A percentile compares a stretch with the other conserved stretches of the same genome.
phyloP scores from a whole-genome alignment of 2,329 filamentous ascomycete genomes.

The Catunica adiposa region DNA sequence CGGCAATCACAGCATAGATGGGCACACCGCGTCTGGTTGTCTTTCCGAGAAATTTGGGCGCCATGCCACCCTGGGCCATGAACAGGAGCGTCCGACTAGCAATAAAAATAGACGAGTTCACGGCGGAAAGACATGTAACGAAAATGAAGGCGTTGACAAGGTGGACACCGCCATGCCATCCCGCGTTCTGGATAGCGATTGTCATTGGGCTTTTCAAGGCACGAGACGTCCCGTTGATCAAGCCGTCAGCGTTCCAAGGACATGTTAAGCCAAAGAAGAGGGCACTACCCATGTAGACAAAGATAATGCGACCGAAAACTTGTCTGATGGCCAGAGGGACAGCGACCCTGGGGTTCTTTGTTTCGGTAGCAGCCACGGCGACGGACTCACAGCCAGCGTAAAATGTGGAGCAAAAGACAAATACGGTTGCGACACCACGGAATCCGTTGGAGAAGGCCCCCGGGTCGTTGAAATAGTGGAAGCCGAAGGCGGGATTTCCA shows the following conservation, averaged over 20 bases:
- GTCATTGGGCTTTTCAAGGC: slow-evolving; percentile 59
- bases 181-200: slow-evolving; percentile 55
- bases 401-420: slow-evolving; percentile 53
- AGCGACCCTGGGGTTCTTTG: slow-evolving; percentile 38
- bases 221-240: slow-evolving; percentile 44
- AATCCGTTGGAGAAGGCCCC: slow-evolving; percentile 57
- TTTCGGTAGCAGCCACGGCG: slow-evolving; percentile 46
- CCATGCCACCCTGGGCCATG: slow-evolving; percentile 59
- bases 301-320: slow-evolving; percentile 44
- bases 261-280: slow-evolving; percentile 63
- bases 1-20: slow-evolving; percentile 45
- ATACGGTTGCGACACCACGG: slow-evolving; percentile 46
- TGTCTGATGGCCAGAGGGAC: slow-evolving; percentile 43
- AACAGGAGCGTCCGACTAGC: slow-evolving; percentile 57
- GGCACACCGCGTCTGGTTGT: slow-evolving; percentile 49
- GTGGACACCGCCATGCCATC: slow-evolving; percentile 56
- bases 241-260: slow-evolving; percentile 46
- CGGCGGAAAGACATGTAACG: slow-evolving; percentile 52
- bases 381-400: slow-evolving; percentile 51
- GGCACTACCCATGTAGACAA: slow-evolving; percentile 51
- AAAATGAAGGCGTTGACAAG: slow-evolving; percentile 67
- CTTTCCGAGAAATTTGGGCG: slow-evolving; percentile 50
- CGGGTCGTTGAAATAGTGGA: slow-evolving; percentile 54
- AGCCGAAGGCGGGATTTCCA: slow-evolving; percentile 43
- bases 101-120: slow-evolving; percentile 65